Percentiles rank a stretch among this genome's conserved stretches.
Conservation (phyloP, 2,329 filamentous ascomycete genomes). For the Stachybotrys chartarum region DNA sequence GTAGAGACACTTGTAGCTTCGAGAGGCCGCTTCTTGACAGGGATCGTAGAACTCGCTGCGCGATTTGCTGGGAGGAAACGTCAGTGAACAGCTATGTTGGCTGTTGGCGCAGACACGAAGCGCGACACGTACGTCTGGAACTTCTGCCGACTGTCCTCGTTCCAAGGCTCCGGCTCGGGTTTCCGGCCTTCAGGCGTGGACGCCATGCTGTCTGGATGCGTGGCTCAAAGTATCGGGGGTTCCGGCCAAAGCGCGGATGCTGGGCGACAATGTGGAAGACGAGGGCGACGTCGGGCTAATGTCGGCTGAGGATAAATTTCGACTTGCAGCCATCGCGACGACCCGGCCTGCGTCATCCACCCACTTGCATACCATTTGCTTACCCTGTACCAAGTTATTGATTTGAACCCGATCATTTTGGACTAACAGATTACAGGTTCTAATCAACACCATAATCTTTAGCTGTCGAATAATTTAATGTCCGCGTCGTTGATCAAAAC, state of each 20-base stretch:
- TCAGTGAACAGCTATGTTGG: constrained; percentile 3
- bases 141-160: constrained; percentile 51
- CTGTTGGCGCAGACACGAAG: not conserved
- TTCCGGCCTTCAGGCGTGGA: constrained; percentile 4
- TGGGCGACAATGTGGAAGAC: not conserved
- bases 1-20: constrained; percentile 80
- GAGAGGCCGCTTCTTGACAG: constrained; percentile 83
- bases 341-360: not conserved
- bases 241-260: not conserved
- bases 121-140: constrained; percentile 52
- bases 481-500: too few relatives aligned
- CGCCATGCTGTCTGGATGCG: constrained; percentile 5
- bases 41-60: constrained; percentile 91
- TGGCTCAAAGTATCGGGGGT: not conserved
- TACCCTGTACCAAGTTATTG: not conserved
- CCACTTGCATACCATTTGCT: not conserved
- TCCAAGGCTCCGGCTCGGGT: constrained; percentile 39
- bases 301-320: not conserved
- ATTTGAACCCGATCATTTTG: too few relatives aligned
- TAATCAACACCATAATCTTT: too few relatives aligned
- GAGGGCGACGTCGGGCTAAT: not conserved
- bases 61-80: constrained; percentile 56
- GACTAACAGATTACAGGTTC: too few relatives aligned
- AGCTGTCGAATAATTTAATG: too few relatives aligned
- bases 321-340: not conserved